phyloP scores from a whole-genome alignment of 805 yeast species.

The Wickerhamiella slavikovae region DNA sequence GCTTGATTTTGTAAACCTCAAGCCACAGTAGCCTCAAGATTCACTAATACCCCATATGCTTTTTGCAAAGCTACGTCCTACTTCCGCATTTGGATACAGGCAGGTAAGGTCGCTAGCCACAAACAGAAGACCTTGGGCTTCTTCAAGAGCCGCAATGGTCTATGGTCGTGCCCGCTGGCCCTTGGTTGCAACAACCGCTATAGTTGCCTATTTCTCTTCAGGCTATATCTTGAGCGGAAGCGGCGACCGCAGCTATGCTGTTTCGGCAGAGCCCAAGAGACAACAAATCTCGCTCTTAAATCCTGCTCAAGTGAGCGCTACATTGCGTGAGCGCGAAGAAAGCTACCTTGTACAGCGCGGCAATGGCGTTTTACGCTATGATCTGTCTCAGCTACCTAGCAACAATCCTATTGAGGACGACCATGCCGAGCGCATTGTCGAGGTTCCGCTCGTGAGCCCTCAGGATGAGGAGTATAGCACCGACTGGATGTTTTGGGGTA shows the following conservation, averaged over 20 bases:
- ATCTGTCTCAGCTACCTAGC: conserved; percentile 72
- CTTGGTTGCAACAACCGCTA: conserved; percentile 3
- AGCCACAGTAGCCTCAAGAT: too few relatives aligned
- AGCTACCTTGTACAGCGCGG: conserved; percentile 64
- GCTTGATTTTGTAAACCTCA: too few relatives aligned
- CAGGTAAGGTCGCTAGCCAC: too few relatives aligned
- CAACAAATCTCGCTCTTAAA: conserved; percentile 7
- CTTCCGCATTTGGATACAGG: too few relatives aligned
- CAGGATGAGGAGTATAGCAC: conserved; percentile 24
- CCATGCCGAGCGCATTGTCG: conserved; percentile 57
- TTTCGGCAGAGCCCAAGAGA: conserved; percentile 4
- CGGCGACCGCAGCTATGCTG: too few relatives aligned
- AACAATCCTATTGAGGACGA: conserved; percentile 93
- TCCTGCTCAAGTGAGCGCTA: conserved; percentile 43
- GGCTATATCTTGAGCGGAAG: background rate
- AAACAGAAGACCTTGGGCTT: too few relatives aligned
- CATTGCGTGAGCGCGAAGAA: conserved; percentile 56
- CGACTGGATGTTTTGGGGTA: conserved; percentile 90
- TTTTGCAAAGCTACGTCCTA: too few relatives aligned
- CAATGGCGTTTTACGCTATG: conserved; percentile 75
- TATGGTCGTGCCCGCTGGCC: conserved; percentile 4
- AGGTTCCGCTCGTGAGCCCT: conserved; percentile 28
- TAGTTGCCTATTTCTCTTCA: conserved; percentile 3
- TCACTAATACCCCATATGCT: too few relatives aligned
- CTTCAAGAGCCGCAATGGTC: background rate